These are phyloP conservation scores for Penicillium vulpinum DNA, from an alignment of 2,329 filamentous ascomycete species.

Conservation along the genomic window DNA sequence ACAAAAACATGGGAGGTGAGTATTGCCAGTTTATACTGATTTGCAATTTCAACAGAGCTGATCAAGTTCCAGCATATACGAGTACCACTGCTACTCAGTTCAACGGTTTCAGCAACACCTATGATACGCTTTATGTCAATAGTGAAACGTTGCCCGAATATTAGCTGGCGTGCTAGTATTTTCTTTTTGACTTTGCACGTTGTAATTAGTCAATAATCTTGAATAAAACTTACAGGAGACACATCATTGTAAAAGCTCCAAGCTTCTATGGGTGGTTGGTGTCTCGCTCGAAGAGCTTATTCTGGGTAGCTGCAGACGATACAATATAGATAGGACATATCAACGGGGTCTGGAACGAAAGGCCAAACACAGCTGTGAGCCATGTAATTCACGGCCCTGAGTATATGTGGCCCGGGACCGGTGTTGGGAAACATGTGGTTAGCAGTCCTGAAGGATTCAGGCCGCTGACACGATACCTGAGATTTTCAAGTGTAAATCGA, in stretches of 20 bases:
- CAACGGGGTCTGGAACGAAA: neutral
- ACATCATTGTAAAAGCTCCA: no score
- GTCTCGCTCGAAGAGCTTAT: neutral
- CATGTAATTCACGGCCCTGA: neutral
- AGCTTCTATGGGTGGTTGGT: no score
- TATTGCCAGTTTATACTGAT: neutral
- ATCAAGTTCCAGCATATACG: neutral
- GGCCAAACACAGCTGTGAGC: neutral
- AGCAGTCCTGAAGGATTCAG: neutral
- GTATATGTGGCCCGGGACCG: neutral
- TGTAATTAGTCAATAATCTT: neutral
- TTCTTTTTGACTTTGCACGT: neutral
- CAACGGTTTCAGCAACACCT: slow-evolving; percentile 24
- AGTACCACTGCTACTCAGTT: slow-evolving; percentile 22
- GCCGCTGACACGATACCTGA: neutral
- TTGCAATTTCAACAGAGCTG: neutral
- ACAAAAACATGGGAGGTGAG: slow-evolving; percentile 32
- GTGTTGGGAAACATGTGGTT: neutral
- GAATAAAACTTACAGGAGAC: no score
- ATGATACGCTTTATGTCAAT: slow-evolving; percentile 24
- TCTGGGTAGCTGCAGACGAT: neutral
- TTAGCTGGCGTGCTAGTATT: neutral
- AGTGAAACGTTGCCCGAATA: slow-evolving; percentile 21
- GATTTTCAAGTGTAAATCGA: neutral
- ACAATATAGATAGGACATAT: neutral